A percentile compares a stretch with the other conserved stretches of the same genome.
These are phyloP conservation scores for Glomus cerebriforme DNA, from an alignment of 192 early-diverging fungal genomes.

Conservation along the genomic window DNA sequence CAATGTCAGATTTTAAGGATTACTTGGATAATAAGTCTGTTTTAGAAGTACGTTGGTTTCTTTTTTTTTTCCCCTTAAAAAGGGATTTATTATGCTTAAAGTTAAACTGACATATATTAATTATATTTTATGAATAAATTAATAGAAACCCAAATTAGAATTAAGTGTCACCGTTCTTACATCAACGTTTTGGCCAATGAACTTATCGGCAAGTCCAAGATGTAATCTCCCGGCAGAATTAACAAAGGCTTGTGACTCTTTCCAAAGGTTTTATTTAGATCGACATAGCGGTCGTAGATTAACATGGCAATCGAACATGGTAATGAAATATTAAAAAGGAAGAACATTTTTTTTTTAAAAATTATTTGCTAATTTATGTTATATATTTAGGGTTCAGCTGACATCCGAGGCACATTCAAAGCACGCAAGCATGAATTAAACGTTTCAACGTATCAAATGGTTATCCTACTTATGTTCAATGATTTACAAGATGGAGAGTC, in stretches of 20 bases:
- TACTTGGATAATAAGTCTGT: constrained; percentile 42
- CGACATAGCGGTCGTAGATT: constrained; percentile 87
- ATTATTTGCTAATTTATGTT: not conserved
- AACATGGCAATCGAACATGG: constrained; percentile 85
- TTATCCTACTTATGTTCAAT: constrained; percentile 79
- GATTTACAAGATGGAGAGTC: constrained; percentile 45
- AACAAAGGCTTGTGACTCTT: constrained; percentile 53
- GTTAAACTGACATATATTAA: not conserved
- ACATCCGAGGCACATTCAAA: constrained; percentile 82
- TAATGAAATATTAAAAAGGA: constrained; percentile 28
- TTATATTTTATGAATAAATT: not conserved
- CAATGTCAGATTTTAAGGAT: constrained; percentile 64
- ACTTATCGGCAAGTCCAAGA: constrained; percentile 46
- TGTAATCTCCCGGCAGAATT: constrained; percentile 54
- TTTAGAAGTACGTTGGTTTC: constrained; percentile 32
- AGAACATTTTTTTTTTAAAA: not conserved
- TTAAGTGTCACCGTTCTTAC: constrained; percentile 59
- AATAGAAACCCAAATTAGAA: constrained; percentile 46
- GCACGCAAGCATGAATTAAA: constrained; percentile 66
- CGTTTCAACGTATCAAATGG: constrained; percentile 73
- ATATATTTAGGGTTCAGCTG: constrained; percentile 69
- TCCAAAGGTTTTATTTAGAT: constrained; percentile 79
- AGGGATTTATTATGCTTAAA: not conserved
- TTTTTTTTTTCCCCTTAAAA: not conserved
- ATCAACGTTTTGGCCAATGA: constrained; percentile 70